Evolutionary conservation across 2,329 filamentous ascomycete genomes (phyloP), one percentile per base, ranked within the genome.

Genomic region (Venturiaceae sp.): DNA sequence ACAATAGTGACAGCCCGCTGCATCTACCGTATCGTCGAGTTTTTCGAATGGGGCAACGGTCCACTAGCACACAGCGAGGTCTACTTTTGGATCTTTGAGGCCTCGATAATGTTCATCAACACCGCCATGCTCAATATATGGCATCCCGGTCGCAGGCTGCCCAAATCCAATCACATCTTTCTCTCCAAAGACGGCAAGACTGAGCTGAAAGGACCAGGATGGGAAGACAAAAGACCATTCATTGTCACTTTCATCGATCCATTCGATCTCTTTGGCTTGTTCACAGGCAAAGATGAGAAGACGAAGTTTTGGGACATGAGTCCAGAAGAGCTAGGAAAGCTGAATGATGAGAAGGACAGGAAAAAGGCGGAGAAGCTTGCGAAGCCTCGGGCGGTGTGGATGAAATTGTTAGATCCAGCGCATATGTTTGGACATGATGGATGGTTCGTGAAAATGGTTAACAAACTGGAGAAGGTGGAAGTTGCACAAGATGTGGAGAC

Each of bases 11-110:
- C 74, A 2, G 66, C 77, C 5, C 73, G 77, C 36, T 79, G 77
- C 60, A 75, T 81, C 57, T 82, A 77, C 60, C 78, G 81, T 5
- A 74, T 78, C 0, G 75, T 81, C 21, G 77, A 82, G 59, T 79
- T 77, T 57, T 73, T 75, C 50, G 55, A 64, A n/a, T 70, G 67
- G 19, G 70, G 72, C 66, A 65, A 70, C 60, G 68, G 69, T 53
- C 62, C 59, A 1, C 21, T 61, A 3, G 30, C 36, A 26, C 37
- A 65, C 64, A 72, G 78, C 53, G 80, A 83, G 58, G 74, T 74
- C 64, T 79, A 76, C 62, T 79, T 82, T 61, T 83, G 77, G 74
- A 68, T 81, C 33, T 80, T 83, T 59, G 80, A 83, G 62, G 74
- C 72, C 4, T 65, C 69, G 2, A 73, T 80, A 55, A 81, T 83